Percentiles rank a stretch among this genome's conserved stretches.
Conservation (phyloP, 2,329 filamentous ascomycete genomes). For the Fonsecaea erecta region DNA sequence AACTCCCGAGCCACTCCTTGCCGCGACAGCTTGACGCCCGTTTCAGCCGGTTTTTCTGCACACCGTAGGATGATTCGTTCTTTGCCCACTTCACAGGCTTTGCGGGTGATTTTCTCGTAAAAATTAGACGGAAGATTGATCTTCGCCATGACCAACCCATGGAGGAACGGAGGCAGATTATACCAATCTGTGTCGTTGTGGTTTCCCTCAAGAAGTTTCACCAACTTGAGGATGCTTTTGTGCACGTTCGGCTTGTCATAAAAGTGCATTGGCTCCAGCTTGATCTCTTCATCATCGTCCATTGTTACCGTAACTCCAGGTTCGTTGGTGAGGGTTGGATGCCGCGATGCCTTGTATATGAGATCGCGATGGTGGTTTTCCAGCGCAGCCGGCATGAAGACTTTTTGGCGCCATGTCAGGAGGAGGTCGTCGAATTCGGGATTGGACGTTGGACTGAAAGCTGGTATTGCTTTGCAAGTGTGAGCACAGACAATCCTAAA, state of each 20-base stretch:
- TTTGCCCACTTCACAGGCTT: conserved; percentile 45
- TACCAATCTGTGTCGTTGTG: conserved; percentile 44
- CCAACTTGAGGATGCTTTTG: conserved; percentile 40
- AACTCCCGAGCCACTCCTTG: conserved; percentile 41
- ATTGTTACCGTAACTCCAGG: conserved; percentile 49
- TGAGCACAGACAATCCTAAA: conserved; percentile 9
- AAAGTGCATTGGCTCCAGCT: conserved; percentile 45
- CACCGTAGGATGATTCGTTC: conserved; percentile 45
- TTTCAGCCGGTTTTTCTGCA: conserved; percentile 44
- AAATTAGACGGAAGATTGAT: conserved; percentile 37
- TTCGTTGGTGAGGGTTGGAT: conserved; percentile 45
- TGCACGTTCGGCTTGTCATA: conserved; percentile 43
- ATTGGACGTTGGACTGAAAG: conserved; percentile 47
- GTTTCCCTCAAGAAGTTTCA: conserved; percentile 45
- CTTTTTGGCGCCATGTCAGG: conserved; percentile 48
- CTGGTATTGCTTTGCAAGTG: conserved; percentile 43
- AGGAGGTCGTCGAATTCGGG: conserved; percentile 49
- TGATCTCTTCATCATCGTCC: conserved; percentile 46
- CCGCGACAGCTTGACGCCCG: conserved; percentile 44
- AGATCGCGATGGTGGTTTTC: conserved; percentile 45
- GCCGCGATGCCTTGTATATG: conserved; percentile 47
- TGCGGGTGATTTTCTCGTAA: conserved; percentile 46
- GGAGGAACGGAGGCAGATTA: conserved; percentile 49
- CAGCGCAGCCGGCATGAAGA: conserved; percentile 51
- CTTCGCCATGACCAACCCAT: conserved; percentile 44